Percentiles rank a stretch among this genome's conserved stretches.
phyloP scores from a whole-genome alignment of 768 basidiomycete species.

The Tubosaeta brunneosetosa region DNA sequence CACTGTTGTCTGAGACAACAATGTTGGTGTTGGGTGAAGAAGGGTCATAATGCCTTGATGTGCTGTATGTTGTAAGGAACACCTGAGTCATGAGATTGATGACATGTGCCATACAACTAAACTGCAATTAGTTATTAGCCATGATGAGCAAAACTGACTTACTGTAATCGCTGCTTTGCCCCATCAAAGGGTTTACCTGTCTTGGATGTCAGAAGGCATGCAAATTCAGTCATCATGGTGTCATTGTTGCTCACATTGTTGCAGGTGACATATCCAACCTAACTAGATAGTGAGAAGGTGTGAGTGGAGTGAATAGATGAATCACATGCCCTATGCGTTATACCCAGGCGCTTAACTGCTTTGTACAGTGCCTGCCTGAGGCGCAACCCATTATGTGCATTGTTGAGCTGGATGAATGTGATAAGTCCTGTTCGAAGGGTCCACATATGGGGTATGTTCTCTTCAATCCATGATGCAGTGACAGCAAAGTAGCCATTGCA shows the following conservation, averaged over 20 bases:
- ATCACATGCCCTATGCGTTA: no score
- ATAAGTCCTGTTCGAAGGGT: constrained; percentile 28
- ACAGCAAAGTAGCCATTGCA: constrained; percentile 36
- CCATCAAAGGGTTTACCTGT: not conserved
- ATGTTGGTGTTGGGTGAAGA: not conserved
- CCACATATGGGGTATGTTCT: constrained; percentile 17
- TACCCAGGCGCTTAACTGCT: no score
- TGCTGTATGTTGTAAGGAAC: not conserved
- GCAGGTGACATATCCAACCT: constrained; percentile 36
- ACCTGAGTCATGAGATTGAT: constrained; percentile 1
- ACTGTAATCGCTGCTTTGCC: not conserved
- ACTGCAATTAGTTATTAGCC: not conserved
- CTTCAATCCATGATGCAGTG: constrained; percentile 21
- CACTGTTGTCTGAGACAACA: not conserved
- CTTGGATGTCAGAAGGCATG: constrained; percentile 9
- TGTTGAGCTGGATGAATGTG: constrained; percentile 32
- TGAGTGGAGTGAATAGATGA: no score
- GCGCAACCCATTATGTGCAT: constrained; percentile 30
- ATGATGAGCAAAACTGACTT: not conserved
- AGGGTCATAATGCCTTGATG: not conserved
- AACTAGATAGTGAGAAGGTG: not conserved
- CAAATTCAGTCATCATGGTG: constrained; percentile 2
- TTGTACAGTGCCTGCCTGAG: not conserved
- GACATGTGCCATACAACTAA: constrained; percentile 3
- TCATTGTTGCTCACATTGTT: constrained; percentile 8